Percentiles rank a stretch among this genome's conserved stretches.
phyloP scores from a whole-genome alignment of 768 basidiomycete genomes.

The Lactarius hatsudake region DNA sequence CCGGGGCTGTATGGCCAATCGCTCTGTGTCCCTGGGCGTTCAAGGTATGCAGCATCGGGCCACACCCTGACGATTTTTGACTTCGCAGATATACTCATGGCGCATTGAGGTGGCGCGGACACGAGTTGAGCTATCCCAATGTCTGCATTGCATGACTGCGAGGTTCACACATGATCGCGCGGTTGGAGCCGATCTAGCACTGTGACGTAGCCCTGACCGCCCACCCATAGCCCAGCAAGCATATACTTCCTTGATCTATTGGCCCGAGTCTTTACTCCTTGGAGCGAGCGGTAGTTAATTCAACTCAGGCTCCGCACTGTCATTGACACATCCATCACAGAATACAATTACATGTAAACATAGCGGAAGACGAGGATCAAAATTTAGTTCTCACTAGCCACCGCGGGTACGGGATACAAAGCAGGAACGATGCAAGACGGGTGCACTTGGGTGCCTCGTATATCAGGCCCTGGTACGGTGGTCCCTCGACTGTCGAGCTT shows the following conservation, averaged over 20 bases:
- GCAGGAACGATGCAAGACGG: neutral
- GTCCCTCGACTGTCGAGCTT: neutral
- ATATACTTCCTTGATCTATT: neutral
- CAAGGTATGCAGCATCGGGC: neutral
- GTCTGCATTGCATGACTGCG: too few relatives aligned
- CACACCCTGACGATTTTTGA: neutral
- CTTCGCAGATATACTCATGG: neutral
- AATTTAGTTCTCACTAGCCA: neutral
- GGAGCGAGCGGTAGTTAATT: neutral
- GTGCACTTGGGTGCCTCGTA: neutral
- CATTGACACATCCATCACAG: neutral
- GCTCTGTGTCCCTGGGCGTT: neutral
- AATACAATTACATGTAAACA: too few relatives aligned
- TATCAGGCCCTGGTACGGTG: neutral
- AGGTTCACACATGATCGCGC: too few relatives aligned
- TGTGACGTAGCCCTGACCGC: neutral
- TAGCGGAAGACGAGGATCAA: neutral
- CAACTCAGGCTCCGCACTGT: too few relatives aligned
- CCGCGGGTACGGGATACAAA: neutral
- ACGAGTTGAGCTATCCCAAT: neutral
- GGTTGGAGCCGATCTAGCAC: neutral
- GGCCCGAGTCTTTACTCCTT: neutral
- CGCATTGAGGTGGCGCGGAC: neutral
- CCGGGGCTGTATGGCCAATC: neutral
- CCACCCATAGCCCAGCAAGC: neutral